Base-by-base conservation (phyloP, 2,329 filamentous ascomycete species). In the Phialemoniopsis sp. region DNA sequence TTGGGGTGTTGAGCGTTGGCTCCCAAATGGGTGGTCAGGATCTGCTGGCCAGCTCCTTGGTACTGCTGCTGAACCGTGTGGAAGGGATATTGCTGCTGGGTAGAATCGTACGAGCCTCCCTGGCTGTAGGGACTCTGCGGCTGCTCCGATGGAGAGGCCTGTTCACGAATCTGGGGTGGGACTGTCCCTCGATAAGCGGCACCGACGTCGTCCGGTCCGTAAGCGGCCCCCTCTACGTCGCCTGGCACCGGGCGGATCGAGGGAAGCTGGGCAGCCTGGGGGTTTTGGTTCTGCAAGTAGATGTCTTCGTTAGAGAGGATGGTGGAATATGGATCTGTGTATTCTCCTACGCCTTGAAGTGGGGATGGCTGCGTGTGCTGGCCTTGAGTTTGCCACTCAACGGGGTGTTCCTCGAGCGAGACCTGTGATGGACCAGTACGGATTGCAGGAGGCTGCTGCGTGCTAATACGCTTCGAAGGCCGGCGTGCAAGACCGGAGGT, bases 381-480 rank as follows among this genome's bases (percentile, higher is more conserved):
- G n/a, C 45, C 43, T 30, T 56, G 53, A 34, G 50, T 43, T 35
- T 58, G 55, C 62, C 59, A 64, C 40, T 64, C 62, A 36, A 47
- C 34, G 15, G 48, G 41, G 10, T 53, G 44, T 57, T 51, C 8
- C 17, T 60, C 57, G 39, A 67, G 55, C 32, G 64, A 63, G 36
- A 62, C 45, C 46, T 66, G 64, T 32, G 60, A 60, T 42, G 61
- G 50, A 46, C 57, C 63, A 29, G 68, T 70, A 52, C 66, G 66
- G 47, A 72, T 49, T 50, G 59, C 53, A 48, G 62, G 55, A 16
- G 67, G 63, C 42, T 55, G 50, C 40, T 58, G 58, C 45, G 72
- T 67, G 68, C 73, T 74, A 56, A 73, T 62, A 52, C 76, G 68
- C 63, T 78, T 80, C 33, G 79, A 82, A 26, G 72, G 67, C 48